Evolutionary conservation across 2,329 filamentous ascomycete genomes (phyloP).

Genomic region (Amesomyces nigricolor): DNA sequence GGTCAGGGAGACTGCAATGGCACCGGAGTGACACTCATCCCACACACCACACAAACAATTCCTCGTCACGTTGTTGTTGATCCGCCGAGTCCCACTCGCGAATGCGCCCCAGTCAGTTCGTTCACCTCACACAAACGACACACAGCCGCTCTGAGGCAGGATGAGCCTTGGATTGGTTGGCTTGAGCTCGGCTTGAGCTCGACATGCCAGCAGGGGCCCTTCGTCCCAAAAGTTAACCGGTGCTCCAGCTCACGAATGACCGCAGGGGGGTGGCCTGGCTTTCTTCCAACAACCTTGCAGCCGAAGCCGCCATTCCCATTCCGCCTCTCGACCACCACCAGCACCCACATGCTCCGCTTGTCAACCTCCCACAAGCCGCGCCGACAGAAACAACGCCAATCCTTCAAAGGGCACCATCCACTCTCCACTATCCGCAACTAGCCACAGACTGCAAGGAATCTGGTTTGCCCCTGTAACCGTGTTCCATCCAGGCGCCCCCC

Average conservation of each 20-base stretch:
- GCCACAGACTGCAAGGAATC: constrained; percentile 21
- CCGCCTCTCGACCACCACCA: constrained; percentile 3
- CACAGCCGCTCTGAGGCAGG: no score
- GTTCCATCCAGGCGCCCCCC: constrained; percentile 9
- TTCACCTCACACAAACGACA: no score
- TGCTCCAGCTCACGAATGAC: constrained; percentile 1
- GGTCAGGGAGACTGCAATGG: no score
- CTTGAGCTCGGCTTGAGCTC: background rate
- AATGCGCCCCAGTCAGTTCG: no score
- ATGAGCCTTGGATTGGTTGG: no score
- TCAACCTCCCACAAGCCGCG: constrained; percentile 20
- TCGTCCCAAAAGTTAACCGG: constrained; percentile 3
- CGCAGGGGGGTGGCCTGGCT: constrained; percentile 3
- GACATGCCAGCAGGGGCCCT: constrained; percentile 1
- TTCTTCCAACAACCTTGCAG: constrained; percentile 5
- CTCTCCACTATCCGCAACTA: constrained; percentile 16
- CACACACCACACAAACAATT: no score
- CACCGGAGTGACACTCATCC: no score
- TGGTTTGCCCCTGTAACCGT: constrained; percentile 20
- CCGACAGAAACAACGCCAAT: constrained; percentile 11
- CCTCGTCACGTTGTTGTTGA: no score
- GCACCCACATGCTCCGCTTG: constrained; percentile 25
- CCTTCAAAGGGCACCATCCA: constrained; percentile 8
- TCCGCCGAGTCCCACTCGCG: no score
- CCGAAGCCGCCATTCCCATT: background rate